phyloP scores from a whole-genome alignment of 139 green algal genomes.

The Yamagishiella unicocca region DNA sequence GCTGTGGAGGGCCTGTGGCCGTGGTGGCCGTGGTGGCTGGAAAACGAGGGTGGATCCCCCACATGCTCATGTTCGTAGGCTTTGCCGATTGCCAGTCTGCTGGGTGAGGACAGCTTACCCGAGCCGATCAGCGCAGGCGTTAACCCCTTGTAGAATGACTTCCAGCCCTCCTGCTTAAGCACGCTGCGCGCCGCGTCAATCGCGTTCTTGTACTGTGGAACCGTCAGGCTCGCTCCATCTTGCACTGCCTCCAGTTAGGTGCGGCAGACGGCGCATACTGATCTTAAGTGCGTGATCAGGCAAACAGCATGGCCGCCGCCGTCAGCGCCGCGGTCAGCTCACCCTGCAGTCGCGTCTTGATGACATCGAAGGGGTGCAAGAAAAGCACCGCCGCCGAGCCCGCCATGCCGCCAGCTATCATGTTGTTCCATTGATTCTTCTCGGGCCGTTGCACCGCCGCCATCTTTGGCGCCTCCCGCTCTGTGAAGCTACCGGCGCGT shows the following conservation, averaged over 20 bases:
- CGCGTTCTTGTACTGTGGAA: conserved; percentile 73
- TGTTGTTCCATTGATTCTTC: conserved; percentile 71
- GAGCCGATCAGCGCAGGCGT: conserved; percentile 81
- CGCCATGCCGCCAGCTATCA: conserved; percentile 78
- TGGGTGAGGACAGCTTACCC: conserved; percentile 61
- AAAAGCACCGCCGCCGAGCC: conserved; percentile 76
- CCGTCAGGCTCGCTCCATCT: conserved; percentile 59
- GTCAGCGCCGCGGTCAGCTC: background rate
- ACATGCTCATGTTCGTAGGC: no score
- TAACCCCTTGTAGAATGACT: conserved; percentile 84
- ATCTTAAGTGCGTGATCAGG: no score
- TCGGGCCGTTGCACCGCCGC: background rate
- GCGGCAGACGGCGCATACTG: no score
- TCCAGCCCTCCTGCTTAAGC: conserved; percentile 74
- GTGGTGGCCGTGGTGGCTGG: no score
- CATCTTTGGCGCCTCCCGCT: no score
- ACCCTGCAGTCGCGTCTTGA: conserved; percentile 92
- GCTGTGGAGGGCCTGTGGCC: no score
- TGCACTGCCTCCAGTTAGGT: conserved; percentile 75
- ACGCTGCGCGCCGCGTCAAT: conserved; percentile 78
- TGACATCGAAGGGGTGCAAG: conserved; percentile 91
- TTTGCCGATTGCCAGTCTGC: no score
- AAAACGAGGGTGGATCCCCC: no score
- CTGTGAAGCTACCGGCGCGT: no score
- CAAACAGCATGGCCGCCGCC: background rate